Evolutionary conservation across 2,329 filamentous ascomycete genomes (phyloP).

Genomic region (Alternaria postmessia): DNA sequence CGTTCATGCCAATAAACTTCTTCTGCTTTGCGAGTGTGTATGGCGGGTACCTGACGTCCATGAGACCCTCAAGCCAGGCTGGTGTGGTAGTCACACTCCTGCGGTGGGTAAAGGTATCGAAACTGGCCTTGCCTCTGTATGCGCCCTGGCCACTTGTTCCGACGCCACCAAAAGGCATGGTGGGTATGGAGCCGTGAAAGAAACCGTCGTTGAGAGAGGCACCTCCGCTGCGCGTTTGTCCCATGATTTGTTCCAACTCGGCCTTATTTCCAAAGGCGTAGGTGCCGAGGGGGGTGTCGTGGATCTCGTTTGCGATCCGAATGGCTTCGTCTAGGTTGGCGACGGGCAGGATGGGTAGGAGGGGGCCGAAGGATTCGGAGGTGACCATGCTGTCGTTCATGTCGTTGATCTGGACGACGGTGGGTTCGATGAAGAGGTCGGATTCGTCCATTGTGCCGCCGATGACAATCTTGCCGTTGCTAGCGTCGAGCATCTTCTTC

Average conservation of each 20-base stretch:
- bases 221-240: conserved; percentile 60
- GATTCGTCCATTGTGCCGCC: conserved; percentile 84
- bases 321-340: conserved; percentile 87
- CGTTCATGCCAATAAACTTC: conserved; percentile 60
- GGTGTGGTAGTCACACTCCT: conserved; percentile 69
- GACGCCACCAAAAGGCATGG: conserved; percentile 82
- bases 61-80: conserved; percentile 70
- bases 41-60: conserved; percentile 72
- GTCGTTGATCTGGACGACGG: conserved; percentile 83
- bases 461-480: conserved; percentile 82
- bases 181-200: conserved; percentile 74
- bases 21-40: conserved; percentile 64
- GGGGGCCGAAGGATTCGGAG: conserved; percentile 92
- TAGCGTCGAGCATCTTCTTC: conserved; percentile 89
- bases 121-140: conserved; percentile 79
- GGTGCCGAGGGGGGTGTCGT: conserved; percentile 82
- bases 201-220: conserved; percentile 65
- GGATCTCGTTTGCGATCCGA: conserved; percentile 77
- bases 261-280: conserved; percentile 84
- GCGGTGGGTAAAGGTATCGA: conserved; percentile 72
- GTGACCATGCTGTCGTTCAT: conserved; percentile 78
- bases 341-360: conserved; percentile 82
- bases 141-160: conserved; percentile 78
- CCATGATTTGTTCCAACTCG: conserved; percentile 73
- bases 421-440: conserved; percentile 87